Conservation (phyloP, 139 green algal species). For the Marvania coccoides region DNA sequence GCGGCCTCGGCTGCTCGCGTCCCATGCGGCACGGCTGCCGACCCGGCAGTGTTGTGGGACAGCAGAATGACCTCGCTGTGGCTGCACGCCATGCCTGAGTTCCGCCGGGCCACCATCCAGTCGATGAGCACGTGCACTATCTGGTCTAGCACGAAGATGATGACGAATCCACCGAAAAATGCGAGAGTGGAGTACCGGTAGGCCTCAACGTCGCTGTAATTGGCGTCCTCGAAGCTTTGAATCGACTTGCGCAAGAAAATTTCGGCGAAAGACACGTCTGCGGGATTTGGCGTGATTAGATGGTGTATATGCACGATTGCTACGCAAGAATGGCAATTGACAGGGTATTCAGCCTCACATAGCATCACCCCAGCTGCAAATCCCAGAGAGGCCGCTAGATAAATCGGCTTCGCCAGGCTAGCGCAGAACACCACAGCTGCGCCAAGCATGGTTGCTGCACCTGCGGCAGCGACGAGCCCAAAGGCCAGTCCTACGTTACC, state of each 20-base stretch:
- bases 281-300: too few relatives aligned
- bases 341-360: too few relatives aligned
- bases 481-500: conserved; percentile 56
- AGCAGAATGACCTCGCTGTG: conserved; percentile 6
- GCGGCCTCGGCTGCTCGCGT: background rate
- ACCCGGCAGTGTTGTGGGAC: background rate
- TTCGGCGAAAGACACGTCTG: conserved; percentile 59
- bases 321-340: too few relatives aligned
- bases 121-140: conserved; percentile 34
- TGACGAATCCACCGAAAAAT: conserved; percentile 56
- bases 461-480: conserved; percentile 48
- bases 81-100: background rate
- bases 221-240: conserved; percentile 30
- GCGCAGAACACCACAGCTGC: conserved; percentile 45
- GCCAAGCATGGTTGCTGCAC: conserved; percentile 45
- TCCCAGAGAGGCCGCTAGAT: conserved; percentile 46
- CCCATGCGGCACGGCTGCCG: background rate
- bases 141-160: conserved; percentile 39
- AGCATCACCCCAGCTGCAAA: conserved; percentile 62
- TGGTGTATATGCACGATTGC: too few relatives aligned
- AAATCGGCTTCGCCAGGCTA: conserved; percentile 31
- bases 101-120: background rate
- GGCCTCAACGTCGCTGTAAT: conserved; percentile 17
- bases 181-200: conserved; percentile 45
- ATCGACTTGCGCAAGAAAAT: conserved; percentile 50